These are phyloP conservation scores for Mayamaea pseudoterrestris DNA, from an alignment of 108 stramenopile species.

Conservation along the genomic window DNA sequence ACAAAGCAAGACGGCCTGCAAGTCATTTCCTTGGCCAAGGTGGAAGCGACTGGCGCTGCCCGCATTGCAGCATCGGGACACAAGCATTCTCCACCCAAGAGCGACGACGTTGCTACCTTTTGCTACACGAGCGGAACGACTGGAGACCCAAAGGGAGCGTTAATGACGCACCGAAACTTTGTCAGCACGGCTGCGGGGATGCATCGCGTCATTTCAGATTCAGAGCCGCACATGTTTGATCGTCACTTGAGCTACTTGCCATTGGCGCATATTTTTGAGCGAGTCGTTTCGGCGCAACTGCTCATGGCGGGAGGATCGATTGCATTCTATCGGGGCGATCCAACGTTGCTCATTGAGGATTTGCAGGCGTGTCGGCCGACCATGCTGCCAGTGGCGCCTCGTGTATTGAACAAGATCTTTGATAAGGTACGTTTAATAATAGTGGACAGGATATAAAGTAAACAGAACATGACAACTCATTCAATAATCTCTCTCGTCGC, in stretches of 20 bases:
- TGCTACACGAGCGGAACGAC: slow-evolving; percentile 38
- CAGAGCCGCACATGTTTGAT: slow-evolving; percentile 32
- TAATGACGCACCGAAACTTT: slow-evolving; percentile 84
- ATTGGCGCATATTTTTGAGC: slow-evolving; percentile 93
- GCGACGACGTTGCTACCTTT: slow-evolving; percentile 64
- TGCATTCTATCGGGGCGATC: slow-evolving; percentile 82
- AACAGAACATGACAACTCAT: background rate
- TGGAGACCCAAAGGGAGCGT: slow-evolving; percentile 75
- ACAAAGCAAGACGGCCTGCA: slow-evolving; percentile 40
- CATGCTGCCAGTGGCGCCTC: slow-evolving; percentile 80
- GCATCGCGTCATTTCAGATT: background rate
- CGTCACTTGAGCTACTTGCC: slow-evolving; percentile 93
- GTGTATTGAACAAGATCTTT: slow-evolving; percentile 90
- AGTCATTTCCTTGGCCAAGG: slow-evolving; percentile 62
- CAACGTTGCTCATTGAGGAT: slow-evolving; percentile 72
- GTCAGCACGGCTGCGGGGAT: slow-evolving; percentile 49
- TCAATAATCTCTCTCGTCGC: slow-evolving; percentile 8
- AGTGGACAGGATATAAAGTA: background rate
- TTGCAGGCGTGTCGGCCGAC: slow-evolving; percentile 86
- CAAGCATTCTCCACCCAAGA: slow-evolving; percentile 52
- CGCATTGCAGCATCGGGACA: slow-evolving; percentile 45
- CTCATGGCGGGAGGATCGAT: slow-evolving; percentile 59
- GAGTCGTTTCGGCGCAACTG: slow-evolving; percentile 46
- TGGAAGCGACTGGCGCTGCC: slow-evolving; percentile 67
- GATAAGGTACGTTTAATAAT: slow-evolving; percentile 31